Evolutionary conservation across 2,329 filamentous ascomycete genomes (phyloP).

Genomic region (Scedosporium minutisporum): DNA sequence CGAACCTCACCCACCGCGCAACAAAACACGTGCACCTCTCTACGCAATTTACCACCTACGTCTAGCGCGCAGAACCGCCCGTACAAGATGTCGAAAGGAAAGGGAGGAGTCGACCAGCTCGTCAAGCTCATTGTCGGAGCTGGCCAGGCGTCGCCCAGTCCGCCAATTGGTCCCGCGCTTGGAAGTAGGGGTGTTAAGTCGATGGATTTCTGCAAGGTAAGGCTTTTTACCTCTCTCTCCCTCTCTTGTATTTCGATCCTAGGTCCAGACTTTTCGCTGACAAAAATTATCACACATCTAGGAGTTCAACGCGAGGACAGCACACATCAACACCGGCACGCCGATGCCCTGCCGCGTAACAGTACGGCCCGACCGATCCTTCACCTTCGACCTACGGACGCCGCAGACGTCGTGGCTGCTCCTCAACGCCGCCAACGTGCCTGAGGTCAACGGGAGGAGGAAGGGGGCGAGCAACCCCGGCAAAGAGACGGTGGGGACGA

Average conservation of each 20-base stretch:
- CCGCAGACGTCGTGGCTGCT: conserved; percentile 90
- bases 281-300: conserved; percentile 26
- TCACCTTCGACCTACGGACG: conserved; percentile 86
- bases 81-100: conserved; percentile 41
- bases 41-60: background rate
- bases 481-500: conserved; percentile 67
- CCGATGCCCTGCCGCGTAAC: conserved; percentile 86
- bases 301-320: conserved; percentile 96
- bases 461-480: conserved; percentile 69
- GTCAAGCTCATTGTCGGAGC: conserved; percentile 98
- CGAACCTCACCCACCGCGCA: background rate
- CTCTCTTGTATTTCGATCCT: background rate
- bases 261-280: background rate
- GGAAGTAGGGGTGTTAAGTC: conserved; percentile 98
- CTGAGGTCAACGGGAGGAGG: conserved; percentile 65
- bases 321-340: conserved; percentile 70
- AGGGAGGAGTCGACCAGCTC: conserved; percentile 53
- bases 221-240: background rate
- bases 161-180: conserved; percentile 89
- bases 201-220: conserved; percentile 98
- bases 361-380: conserved; percentile 85
- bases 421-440: conserved; percentile 70
- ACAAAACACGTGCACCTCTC: background rate
- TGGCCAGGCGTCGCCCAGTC: conserved; percentile 87
- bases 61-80: background rate